A percentile compares a stretch with the other conserved stretches of the same genome.
Evolutionary conservation across 2,329 filamentous ascomycete genomes (phyloP).

Genomic region (Fusarium circinatum): DNA sequence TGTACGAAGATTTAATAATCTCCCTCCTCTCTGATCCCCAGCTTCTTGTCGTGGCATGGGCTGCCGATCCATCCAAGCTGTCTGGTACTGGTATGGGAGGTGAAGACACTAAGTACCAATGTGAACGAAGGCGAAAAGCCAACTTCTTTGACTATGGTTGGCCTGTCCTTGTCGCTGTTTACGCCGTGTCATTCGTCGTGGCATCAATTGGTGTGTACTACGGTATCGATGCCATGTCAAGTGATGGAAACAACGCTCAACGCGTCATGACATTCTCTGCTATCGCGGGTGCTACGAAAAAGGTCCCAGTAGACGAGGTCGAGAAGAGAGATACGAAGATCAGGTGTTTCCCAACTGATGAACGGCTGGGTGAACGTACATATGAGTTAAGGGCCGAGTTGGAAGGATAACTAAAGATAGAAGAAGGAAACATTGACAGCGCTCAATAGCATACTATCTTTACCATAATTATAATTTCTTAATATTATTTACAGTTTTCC

Average conservation of each 20-base stretch:
- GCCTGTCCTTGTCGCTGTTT: constrained; percentile 16
- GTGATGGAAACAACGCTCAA: constrained; percentile 10
- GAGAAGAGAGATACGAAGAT: constrained; percentile 22
- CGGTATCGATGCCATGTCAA: constrained; percentile 26
- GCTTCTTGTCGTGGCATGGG: constrained; percentile 37
- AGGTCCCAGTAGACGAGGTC: constrained; percentile 17
- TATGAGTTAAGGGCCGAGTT: constrained; percentile 34
- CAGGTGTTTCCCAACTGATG: constrained; percentile 19
- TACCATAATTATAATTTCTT: background rate
- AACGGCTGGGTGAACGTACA: background rate
- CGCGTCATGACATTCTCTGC: constrained; percentile 35
- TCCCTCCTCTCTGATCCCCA: constrained; percentile 34
- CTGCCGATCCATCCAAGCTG: constrained; percentile 16
- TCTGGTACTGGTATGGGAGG: constrained; percentile 5
- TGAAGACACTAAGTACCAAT: constrained; percentile 11
- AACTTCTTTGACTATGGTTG: constrained; percentile 31
- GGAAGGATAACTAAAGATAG: background rate
- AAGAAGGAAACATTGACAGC: background rate
- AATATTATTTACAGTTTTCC: background rate
- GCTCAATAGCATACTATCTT: background rate
- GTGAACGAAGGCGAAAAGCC: constrained; percentile 13
- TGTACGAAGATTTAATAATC: constrained; percentile 32
- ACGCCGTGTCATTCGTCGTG: constrained; percentile 11
- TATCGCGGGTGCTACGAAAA: constrained; percentile 28
- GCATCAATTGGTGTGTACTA: constrained; percentile 25